Percentiles rank a stretch among this genome's conserved stretches.
Evolutionary conservation across 345 rosid species (phyloP).

Genomic region (Limnanthes douglasii): DNA sequence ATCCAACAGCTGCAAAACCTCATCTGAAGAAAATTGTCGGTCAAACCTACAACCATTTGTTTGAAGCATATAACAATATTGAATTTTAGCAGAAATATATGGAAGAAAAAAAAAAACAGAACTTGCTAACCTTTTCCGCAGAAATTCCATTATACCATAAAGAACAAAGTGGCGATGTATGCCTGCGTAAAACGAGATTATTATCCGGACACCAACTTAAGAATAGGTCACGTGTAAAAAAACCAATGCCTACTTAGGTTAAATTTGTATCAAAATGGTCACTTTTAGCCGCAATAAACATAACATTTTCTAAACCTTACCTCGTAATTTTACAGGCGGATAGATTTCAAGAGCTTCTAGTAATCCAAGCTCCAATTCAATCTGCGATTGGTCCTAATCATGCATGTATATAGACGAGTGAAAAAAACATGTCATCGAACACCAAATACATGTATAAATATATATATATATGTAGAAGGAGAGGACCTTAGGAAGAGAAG

Average conservation of each 20-base stretch:
- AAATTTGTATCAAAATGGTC: no score
- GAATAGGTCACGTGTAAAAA: no score
- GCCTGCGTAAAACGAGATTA: no score
- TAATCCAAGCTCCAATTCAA: constrained; percentile 84
- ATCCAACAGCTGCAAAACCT: constrained; percentile 82
- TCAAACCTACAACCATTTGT: no score
- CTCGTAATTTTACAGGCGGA: constrained; percentile 81
- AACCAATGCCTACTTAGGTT: no score
- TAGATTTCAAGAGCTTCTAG: constrained; percentile 87
- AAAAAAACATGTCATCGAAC: background rate
- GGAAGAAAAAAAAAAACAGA: no score
- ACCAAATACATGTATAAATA: background rate
- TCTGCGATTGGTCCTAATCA: constrained; percentile 87
- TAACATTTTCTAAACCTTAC: constrained; percentile 18
- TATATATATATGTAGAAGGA: background rate
- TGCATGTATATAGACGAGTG: no score
- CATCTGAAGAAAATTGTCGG: constrained; percentile 70
- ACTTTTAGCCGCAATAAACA: no score
- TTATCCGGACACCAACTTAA: no score
- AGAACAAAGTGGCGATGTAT: constrained; percentile 90
- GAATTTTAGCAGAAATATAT: background rate
- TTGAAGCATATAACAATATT: constrained; percentile 1
- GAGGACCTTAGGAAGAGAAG: constrained; percentile 80
- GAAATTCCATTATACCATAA: constrained; percentile 85
- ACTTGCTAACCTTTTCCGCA: constrained; percentile 86